These are phyloP conservation scores for Cyberlindnera misumaiensis DNA, from an alignment of 805 yeast genomes.

Conservation along the genomic window DNA sequence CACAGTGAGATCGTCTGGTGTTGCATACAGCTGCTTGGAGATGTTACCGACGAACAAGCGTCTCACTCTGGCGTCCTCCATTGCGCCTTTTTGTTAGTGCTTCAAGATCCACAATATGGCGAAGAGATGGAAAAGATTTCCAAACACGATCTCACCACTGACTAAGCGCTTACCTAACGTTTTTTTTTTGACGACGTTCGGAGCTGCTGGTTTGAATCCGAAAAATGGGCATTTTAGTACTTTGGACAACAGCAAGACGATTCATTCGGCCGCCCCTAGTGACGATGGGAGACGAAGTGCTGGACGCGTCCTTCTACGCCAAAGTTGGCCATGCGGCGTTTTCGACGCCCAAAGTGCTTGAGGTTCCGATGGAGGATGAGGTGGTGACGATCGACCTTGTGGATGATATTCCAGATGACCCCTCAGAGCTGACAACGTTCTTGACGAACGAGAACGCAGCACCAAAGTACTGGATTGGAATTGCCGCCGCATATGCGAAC, in stretches of 20 bases:
- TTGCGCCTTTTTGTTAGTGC: neutral
- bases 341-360: conserved; percentile 17
- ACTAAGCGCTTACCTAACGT: too few species aligned
- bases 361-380: conserved; percentile 75
- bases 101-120: neutral
- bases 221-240: too few species aligned
- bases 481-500: conserved; percentile 74
- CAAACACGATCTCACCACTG: too few species aligned
- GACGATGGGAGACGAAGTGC: conserved; percentile 4
- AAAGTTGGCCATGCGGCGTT: conserved; percentile 1
- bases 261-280: neutral
- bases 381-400: conserved; percentile 78
- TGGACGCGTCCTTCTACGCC: conserved; percentile 11
- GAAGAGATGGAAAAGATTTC: neutral
- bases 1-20: conserved; percentile 37
- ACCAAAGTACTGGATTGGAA: conserved; percentile 74
- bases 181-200: too few species aligned
- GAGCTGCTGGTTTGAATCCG: too few species aligned
- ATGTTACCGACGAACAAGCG: conserved; percentile 66
- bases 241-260: neutral
- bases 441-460: conserved; percentile 76
- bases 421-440: conserved; percentile 65
- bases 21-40: conserved; percentile 43
- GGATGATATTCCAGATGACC: conserved; percentile 80
- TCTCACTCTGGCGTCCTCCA: conserved; percentile 7